Conservation (phyloP, 1,284 basidiomycete species). For the Papiliotrema fonsecae region DNA sequence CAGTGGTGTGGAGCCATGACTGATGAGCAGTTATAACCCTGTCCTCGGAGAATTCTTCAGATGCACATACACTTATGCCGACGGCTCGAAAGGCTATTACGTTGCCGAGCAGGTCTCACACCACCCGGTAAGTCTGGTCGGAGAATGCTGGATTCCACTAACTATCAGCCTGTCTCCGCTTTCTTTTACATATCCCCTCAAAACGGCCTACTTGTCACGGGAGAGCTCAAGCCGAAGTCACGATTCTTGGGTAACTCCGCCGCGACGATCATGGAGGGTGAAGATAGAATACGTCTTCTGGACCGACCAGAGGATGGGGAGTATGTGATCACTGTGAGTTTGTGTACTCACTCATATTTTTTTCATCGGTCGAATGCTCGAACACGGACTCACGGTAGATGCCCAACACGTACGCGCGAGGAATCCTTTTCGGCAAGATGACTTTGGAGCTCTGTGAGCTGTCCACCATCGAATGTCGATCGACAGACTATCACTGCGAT, state of each 20-base stretch:
- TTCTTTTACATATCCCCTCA: slow-evolving; percentile 96
- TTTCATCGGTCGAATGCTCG: not conserved
- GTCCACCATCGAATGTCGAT: slow-evolving; percentile 78
- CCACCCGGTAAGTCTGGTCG: slow-evolving; percentile 38
- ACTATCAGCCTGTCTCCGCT: slow-evolving; percentile 70
- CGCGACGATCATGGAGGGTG: slow-evolving; percentile 92
- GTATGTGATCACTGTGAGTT: slow-evolving; percentile 42
- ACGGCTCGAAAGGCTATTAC: slow-evolving; percentile 90
- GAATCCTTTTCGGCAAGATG: slow-evolving; percentile 98
- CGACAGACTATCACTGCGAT: slow-evolving; percentile 69
- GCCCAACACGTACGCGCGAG: slow-evolving; percentile 96
- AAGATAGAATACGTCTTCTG: slow-evolving; percentile 78
- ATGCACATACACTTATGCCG: slow-evolving; percentile 87
- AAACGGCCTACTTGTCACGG: slow-evolving; percentile 72
- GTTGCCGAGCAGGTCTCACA: slow-evolving; percentile 83
- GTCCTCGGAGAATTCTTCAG: slow-evolving; percentile 97
- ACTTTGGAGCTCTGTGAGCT: slow-evolving; percentile 91
- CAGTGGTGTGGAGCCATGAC: not conserved
- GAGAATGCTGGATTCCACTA: not conserved
- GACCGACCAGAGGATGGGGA: slow-evolving; percentile 76
- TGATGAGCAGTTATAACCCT: slow-evolving; percentile 79
- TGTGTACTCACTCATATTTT: not conserved
- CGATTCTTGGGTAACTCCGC: slow-evolving; percentile 96
- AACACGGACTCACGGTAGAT: slow-evolving; percentile 50
- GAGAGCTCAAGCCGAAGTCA: slow-evolving; percentile 85